Evolutionary conservation across 2,329 filamentous ascomycete genomes (phyloP), one percentile per base, ranked within the genome.

Genomic region (Beauveria asiatica): DNA sequence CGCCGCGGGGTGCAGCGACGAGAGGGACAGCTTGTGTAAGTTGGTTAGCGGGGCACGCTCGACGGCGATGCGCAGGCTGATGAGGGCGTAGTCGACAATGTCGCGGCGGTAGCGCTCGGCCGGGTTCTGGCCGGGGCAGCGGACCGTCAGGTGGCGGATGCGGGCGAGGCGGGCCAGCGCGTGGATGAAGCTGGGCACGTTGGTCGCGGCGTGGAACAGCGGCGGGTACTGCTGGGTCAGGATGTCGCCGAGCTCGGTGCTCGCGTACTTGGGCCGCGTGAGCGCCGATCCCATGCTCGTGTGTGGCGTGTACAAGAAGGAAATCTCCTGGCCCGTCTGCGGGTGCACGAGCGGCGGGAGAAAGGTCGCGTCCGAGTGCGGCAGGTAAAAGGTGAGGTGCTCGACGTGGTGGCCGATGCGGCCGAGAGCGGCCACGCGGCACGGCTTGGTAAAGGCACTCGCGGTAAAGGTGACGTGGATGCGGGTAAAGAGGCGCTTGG

Each of bases 151-250:
- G 70, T 93, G 89, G 50, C 83, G 79, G 67, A 96, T 77, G 66
- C 87, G 88, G 61, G 83, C 76, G 67, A 96, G 72, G 63, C 85
- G 77, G 41, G 81, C 82, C 69, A 96, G 79, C 53, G 89, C 89
- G 64, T 85, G 81, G 66, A 93, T 86, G 75, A 96, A 96, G 44
- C 89, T 89, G 5, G 89, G 83, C 7, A 95, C 87, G 69, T 96
- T 94, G 62, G 90, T 93, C 8, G 92, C 89, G 7, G 91, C 89
- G 69, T 96, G 92, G 75, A 96, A 96, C 3, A 96, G 76, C 6
- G 92, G 90, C 57, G 90, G 90, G 68, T 95, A 96, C 74, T 96
- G 91, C 70, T 90, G 85, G 16, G 90, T 89, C 62, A 96, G 80
- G 61, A 95, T 81, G 69, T 93, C 88, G 63, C 87, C 91, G 68